Base-by-base conservation (phyloP, 2,329 filamentous ascomycete genomes). In the Westerdykella sp. region DNA sequence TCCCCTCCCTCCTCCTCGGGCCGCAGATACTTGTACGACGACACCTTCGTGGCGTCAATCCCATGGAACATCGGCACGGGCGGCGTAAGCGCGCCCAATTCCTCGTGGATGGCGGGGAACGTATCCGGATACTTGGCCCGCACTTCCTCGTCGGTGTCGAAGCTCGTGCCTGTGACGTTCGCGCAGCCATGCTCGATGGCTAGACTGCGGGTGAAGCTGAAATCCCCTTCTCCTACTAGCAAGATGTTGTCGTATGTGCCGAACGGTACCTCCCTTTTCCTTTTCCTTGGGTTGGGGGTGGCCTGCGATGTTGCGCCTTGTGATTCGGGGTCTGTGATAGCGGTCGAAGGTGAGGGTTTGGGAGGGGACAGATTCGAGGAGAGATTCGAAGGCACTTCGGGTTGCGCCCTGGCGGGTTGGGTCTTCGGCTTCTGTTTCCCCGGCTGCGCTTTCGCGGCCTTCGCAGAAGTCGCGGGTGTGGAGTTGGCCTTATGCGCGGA, bases 141-240 rank as follows among this genome's bases (percentile, higher is more conserved):
- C 1, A 96, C 73, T 40, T 79, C 77, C 11, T 70, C 69, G 25
- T 71, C 62, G 45, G 69, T 72, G 62, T 90, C 86, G 54, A 79
- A 75, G 13, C 84, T 80, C 2, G 85, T 89, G 31, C 84, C 85
- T 0, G 79, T 83, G 5, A 91, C 65, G 56, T 81, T 73, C 46
- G 70, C 74, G 69, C 81, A 87, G 51, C 72, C 74, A 68, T 88
- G 84, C 56, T 84, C 74, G 41, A 74, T 66, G 41, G 84, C 73
- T 2, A 91, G 73, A 2, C 80, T 82, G 22, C 77, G 76, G 11
- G 85, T 78, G 63, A 89, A 91, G 62, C 84, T 88, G 59, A 93
- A 79, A 66, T 94, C 87, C 51, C 72, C 87, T 62, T 93, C 87
- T 56, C 87, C 87, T 40, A 91, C 69, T 2, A 91, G 77, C 6